A percentile compares a stretch with the other conserved stretches of the same genome.
These are phyloP conservation scores for Nephromyces sp. DNA, from an alignment of 169 alveolate species.

Conservation along the genomic window DNA sequence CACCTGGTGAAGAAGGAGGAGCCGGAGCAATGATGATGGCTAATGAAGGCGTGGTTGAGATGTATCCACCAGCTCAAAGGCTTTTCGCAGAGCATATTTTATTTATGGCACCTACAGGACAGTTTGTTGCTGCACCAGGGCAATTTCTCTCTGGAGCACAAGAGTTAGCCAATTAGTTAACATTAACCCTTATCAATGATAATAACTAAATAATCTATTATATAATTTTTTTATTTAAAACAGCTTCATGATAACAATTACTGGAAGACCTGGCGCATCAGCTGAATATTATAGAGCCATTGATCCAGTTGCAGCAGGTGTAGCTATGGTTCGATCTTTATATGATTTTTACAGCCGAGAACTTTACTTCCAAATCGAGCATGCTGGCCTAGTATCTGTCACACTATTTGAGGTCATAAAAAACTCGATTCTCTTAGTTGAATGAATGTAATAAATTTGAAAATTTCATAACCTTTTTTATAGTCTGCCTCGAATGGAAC, in stretches of 20 bases:
- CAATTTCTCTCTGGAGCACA: conserved; percentile 21
- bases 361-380: conserved; percentile 4
- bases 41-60: conserved; percentile 10
- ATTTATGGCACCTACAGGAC: conserved; percentile 21
- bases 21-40: conserved; percentile 32
- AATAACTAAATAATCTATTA: no score
- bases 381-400: conserved; percentile 18
- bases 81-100: conserved; percentile 19
- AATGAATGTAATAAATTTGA: no score
- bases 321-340: conserved; percentile 12
- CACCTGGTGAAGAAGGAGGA: conserved; percentile 38
- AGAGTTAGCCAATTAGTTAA: conserved; percentile 4
- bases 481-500: conserved; percentile 21
- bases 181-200: no score
- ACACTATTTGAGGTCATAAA: conserved; percentile 23
- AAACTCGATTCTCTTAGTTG: not conserved
- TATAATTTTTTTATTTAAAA: no score
- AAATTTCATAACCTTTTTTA: no score
- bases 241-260: conserved; percentile 15
- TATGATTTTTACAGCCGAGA: conserved; percentile 22
- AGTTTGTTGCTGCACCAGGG: conserved; percentile 7
- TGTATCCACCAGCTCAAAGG: not conserved
- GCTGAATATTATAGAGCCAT: conserved; percentile 11
- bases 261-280: conserved; percentile 23
- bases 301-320: conserved; percentile 27